Base-by-base conservation (phyloP, 164 flowering plant genomes). In the Sextonia rubra region DNA sequence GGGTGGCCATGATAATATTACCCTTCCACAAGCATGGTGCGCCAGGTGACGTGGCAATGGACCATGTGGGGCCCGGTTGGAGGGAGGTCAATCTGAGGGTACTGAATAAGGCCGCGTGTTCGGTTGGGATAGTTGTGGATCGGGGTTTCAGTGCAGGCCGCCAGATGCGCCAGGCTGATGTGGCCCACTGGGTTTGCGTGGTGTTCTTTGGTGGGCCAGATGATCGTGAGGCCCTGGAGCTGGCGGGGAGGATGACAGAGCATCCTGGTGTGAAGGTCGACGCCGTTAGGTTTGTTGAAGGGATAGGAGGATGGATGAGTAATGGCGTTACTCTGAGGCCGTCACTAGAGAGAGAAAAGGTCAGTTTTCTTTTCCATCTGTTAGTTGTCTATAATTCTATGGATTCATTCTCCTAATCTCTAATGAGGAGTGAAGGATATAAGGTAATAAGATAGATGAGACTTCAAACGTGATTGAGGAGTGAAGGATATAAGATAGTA, bases 181-280 rank as follows among this genome's bases (percentile, higher is more conserved):
- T 48, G 24, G 70, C 71, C 17, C 64, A 32, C 20, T 66, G 81
- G 29, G 82, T 90, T 2, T 80, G 91, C 52, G 73, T 92, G 3
- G 0, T 87, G 20, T 92, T 90, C 81, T 84, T 88, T 24, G 94
- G 97, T 3, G 97, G 97, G 48, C 91, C 92, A 0, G 94, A 92
- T 72, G 89, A 86, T 62, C 82, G 92, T 0, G 90, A 88, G 82
- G 91, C 90, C 0, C 44, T 92, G 80, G 87, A 80, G 69, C 68
- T 87, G 37, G 91, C 85, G 3, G 84, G 82, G 2, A 76, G 87
- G 71, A 92, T 92, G 93, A 84, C 89, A 3, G 89, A 89, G 71
- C 90, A 89, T 60, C 91, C 93, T 9, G 83, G 78, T 0, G 85
- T 83, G 5, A 78, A 64, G 26, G 83, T 89, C 3, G 80, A 83